Base-by-base conservation (phyloP, 23 red algal genomes). In the Porphyridium purpureum region DNA sequence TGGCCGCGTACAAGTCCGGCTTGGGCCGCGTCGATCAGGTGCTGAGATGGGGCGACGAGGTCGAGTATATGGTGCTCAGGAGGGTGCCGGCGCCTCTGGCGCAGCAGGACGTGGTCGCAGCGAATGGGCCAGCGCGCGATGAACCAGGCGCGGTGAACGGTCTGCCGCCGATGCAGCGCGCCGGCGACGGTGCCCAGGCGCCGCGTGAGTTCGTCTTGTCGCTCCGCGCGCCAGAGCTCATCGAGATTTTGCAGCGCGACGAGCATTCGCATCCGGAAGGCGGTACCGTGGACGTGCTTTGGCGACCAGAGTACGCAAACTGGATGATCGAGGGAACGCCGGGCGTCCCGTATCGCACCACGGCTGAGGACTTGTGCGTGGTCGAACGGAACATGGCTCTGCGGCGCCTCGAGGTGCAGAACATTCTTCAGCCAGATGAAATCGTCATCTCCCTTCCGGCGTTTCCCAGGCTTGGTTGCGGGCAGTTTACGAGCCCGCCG, bases 251-350 rank as follows among this genome's bases (percentile, higher is more conserved):
- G 49, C 80, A 86, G 63, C 42, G 50, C 8, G 73, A 80, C 33
- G 88, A 95, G 50, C 70, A 70, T 29, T 36, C 67, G 14, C 61
- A 72, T 22, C 63, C 66, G 1, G 19, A 44, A 20, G 57, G 65
- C n/a, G 72, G 46, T 33, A 62, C 60, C 19, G 84, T 93, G 3
- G 73, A 67, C 41, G 69, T 82, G 14, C 60, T 98, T 8, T 98
- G 90, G 90, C 69, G 90, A 29, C 90, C 90, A 0, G 90, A 98
- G 57, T 98, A 98, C 47, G 90, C 90, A 1, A 74, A 59, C 28
- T 98, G 90, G 90, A 98, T 98, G 90, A 78, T 98, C 30, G 90
- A 98, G 35, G 90, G 90, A 14, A 98, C 90, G 4, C 90, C 90
- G 8, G 90, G 90, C 21, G 52, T 74, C 0, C 90, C 90, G 5